Evolutionary conservation across 2,329 filamentous ascomycete species (phyloP), one percentile per base, ranked within the genome.

Genomic region (Bipolaris oryzae): DNA sequence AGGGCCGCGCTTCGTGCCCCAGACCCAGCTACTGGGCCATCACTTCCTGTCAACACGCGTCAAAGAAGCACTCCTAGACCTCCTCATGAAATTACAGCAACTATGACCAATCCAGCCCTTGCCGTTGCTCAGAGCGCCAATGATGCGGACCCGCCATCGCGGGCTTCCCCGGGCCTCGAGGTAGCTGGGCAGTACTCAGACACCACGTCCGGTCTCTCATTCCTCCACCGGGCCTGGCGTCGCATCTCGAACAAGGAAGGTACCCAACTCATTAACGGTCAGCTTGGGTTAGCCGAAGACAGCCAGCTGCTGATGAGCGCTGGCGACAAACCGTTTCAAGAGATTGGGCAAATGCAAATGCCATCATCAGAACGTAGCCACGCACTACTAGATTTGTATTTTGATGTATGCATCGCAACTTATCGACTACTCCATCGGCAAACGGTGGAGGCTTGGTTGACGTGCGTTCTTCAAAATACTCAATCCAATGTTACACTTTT

Each of bases 221-320:
- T 88, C 76, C 74, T 91, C 78, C 62, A 89, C 73, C 86, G 88
- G 80, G 78, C 88, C 81, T 79, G 89, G 87, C 72, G 89, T 80
- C 76, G 88, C 80, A 53, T 91, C 67, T 60, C 87, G 80, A 43
- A 87, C 81, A 38, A 87, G 80, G 48, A 87, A 80, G 78, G 77
- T 38, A 73, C 61, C 16, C 74, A 71, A 0, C 25, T 66, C 31
- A 33, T 63, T 23, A 55, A 47, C 11, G 63, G 66, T 0, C 52
- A 62, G 20, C 7, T 60, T 5, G 64, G 53, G 6, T 46, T 48
- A 5, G 44, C 23, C 4, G 67, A 64, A 31, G 76, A 77, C 21
- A 76, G 78, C 25, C 82, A 84, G 16, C 75, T 77, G 0, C 72
- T 84, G 1, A 80, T 79, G 53, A 76, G 78, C 57, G 82, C 82